These are phyloP conservation scores for Linnemannia exigua DNA, from an alignment of 192 early-diverging fungal genomes.

Conservation along the genomic window DNA sequence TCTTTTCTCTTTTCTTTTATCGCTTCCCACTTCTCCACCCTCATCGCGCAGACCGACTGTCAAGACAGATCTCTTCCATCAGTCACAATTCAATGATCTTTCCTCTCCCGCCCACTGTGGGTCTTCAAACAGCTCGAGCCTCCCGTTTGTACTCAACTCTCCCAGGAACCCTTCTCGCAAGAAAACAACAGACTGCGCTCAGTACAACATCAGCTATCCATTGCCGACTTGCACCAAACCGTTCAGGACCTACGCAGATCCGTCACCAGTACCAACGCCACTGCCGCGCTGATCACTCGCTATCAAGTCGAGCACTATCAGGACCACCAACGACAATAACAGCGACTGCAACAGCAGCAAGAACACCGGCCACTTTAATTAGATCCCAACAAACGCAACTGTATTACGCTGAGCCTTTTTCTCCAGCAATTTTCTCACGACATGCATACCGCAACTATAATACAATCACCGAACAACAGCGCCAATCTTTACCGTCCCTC, in stretches of 20 bases:
- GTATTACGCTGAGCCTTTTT: background rate
- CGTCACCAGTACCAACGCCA: background rate
- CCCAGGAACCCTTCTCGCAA: constrained; percentile 1
- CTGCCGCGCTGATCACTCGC: background rate
- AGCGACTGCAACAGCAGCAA: background rate
- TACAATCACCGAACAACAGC: background rate
- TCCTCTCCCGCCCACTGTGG: background rate
- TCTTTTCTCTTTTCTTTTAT: background rate
- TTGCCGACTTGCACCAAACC: background rate
- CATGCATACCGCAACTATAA: constrained; percentile 9
- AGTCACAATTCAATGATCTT: background rate
- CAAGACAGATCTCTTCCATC: constrained; percentile 12
- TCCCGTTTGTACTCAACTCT: background rate
- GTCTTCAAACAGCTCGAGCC: background rate
- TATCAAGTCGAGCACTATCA: background rate
- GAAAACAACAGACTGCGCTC: background rate
- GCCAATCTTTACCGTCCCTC: background rate
- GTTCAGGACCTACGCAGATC: background rate
- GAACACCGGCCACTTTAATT: constrained; percentile 1
- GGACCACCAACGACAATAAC: background rate
- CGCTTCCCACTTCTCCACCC: background rate
- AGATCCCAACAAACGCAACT: background rate
- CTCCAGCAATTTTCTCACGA: constrained; percentile 14
- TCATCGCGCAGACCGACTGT: background rate
- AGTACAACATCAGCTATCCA: background rate